Percentiles rank a stretch among this genome's conserved stretches.
Evolutionary conservation across 1,139 yeast species (phyloP).

Genomic region (Magnusiomyces sp.): DNA sequence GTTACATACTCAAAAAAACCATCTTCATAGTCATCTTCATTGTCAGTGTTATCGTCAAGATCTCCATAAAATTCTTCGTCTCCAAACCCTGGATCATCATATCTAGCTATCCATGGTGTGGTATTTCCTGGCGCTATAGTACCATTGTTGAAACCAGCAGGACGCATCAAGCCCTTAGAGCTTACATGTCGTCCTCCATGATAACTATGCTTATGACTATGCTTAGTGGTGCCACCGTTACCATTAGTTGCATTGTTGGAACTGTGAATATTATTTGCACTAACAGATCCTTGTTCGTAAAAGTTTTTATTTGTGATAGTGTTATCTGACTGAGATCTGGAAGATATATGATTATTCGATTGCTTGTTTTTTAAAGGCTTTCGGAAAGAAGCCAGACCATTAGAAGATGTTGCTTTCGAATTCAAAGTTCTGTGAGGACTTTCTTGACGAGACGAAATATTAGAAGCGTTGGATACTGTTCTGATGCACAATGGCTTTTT

Average conservation of each 20-base stretch:
- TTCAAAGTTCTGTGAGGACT: too few relatives aligned
- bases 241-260: neutral
- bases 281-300: too few relatives aligned
- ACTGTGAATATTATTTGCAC: neutral
- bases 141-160: too few relatives aligned
- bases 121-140: too few relatives aligned
- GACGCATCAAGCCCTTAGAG: neutral
- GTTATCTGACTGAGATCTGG: slow-evolving; percentile 1
- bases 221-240: neutral
- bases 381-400: too few relatives aligned
- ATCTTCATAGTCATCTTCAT: slow-evolving; percentile 24
- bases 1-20: slow-evolving; percentile 15
- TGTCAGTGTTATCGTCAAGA: slow-evolving; percentile 11
- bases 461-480: neutral
- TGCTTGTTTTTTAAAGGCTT: too few relatives aligned
- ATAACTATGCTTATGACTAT: neutral
- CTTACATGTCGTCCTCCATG: neutral
- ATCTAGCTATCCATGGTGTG: neutral
- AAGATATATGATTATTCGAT: neutral
- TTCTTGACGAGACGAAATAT: too few relatives aligned
- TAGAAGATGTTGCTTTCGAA: too few relatives aligned
- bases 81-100: slow-evolving; percentile 27
- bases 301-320: neutral
- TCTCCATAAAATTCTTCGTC: slow-evolving; percentile 21
- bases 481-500: slow-evolving; percentile 6